phyloP scores from a whole-genome alignment of 192 early-diverging fungal genomes.

The Gonapodya prolifera region DNA sequence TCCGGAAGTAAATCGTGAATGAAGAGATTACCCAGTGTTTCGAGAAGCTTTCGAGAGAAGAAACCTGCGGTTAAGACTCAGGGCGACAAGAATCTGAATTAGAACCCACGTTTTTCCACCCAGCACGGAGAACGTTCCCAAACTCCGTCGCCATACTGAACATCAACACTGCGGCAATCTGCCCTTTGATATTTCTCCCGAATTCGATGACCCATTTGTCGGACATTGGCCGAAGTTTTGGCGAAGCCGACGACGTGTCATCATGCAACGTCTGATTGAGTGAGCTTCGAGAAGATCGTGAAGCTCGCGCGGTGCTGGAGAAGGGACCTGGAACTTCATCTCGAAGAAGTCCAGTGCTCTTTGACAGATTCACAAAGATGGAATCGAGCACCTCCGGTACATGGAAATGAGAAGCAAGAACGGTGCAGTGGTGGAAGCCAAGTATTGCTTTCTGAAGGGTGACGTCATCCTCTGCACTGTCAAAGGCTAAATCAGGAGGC shows the following conservation, averaged over 20 bases:
- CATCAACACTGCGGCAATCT: slow-evolving; percentile 78
- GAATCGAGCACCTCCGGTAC: slow-evolving; percentile 68
- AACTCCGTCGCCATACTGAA: slow-evolving; percentile 60
- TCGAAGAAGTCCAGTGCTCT: slow-evolving; percentile 55
- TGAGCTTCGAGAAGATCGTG: too few relatives aligned
- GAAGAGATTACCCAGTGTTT: slow-evolving; percentile 64
- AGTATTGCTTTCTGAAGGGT: slow-evolving; percentile 69
- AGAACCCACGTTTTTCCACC: slow-evolving; percentile 55
- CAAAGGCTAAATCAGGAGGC: slow-evolving; percentile 46
- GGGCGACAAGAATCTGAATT: neutral
- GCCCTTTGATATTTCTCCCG: slow-evolving; percentile 78
- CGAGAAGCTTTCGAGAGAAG: slow-evolving; percentile 45
- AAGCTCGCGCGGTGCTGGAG: neutral
- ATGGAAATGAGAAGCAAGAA: slow-evolving; percentile 57
- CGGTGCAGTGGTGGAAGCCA: slow-evolving; percentile 61
- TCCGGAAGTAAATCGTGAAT: slow-evolving; percentile 58
- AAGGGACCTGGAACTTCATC: neutral
- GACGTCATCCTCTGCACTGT: slow-evolving; percentile 60
- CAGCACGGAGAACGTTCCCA: slow-evolving; percentile 47
- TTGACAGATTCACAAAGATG: slow-evolving; percentile 55
- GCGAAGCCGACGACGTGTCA: too few relatives aligned
- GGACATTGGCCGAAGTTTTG: too few relatives aligned
- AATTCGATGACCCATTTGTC: slow-evolving; percentile 63
- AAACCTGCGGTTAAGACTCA: neutral
- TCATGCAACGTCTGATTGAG: too few relatives aligned